Base-by-base conservation (phyloP, 2,329 filamentous ascomycete species). In the Didymella pinodella region DNA sequence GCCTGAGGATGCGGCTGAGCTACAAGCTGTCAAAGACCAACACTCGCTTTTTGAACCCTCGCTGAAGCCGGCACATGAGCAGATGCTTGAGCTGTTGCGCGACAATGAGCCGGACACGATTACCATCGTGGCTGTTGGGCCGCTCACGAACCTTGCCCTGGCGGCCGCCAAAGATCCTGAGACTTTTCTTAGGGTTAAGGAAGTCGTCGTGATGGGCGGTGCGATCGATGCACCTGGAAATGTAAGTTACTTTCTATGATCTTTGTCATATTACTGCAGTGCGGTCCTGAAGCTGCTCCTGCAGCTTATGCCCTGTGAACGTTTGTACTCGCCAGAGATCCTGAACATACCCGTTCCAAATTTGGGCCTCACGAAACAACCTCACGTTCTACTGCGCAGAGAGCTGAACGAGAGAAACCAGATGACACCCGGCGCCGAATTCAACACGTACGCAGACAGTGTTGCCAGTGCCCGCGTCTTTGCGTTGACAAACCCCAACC, bases 121-220 rank as follows among this genome's bases (percentile, higher is more conserved):
- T 68, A 93, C 90, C n/a, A 91, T 99, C 72, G 87, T 97, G 36
- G 91, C 91, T 25, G 84, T 98, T 48, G 95, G 95, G 0, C 95
- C 95, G 1, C 81, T 98, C 67, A 98, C 95, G n/a, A 99, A 97
- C 74, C 81, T 97, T 29, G 95, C 95, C 1, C 79, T 96, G 26
- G 95, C 95, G 3, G 93, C 95, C 2, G 88, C 92, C 14, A 88
- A 92, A 70, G 94, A 98, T 67, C 89, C 93, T 0, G 92, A 94
- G 77, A 89, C 93, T 0, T 97, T 99, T 77, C 83, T 99, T 54
- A 87, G 88, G 43, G 91, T 88, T 48, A 96, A 96, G 76, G 93
- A 98, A 77, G 85, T 99, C 3, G 89, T 97, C 4, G 91, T 97
- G 46, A 99, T 99, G 95, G 95, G 94, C 59, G 95, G 95, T 59